Evolutionary conservation across 257 asterid species (phyloP).

Genomic region (Perilla frutescens): DNA sequence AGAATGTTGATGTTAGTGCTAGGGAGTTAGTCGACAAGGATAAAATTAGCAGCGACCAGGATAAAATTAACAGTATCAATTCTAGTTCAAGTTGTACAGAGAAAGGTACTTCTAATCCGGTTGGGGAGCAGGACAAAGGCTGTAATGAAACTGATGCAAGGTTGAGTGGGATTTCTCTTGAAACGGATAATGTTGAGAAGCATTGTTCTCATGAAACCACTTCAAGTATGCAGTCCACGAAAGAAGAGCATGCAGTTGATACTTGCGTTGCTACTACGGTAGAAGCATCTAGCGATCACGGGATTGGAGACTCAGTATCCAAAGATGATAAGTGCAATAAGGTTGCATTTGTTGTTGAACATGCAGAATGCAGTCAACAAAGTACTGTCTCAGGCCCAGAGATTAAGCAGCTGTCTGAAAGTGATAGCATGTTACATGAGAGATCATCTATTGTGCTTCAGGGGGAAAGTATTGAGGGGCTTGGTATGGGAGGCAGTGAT

Average conservation of each 20-base stretch:
- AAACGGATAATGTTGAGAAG: conserved; percentile 37
- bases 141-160: conserved; percentile 35
- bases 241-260: conserved; percentile 53
- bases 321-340: conserved; percentile 41
- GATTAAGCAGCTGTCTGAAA: conserved; percentile 42
- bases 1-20: conserved; percentile 38
- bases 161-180: conserved; percentile 39
- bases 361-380: conserved; percentile 38
- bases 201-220: conserved; percentile 40
- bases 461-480: conserved; percentile 42
- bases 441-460: conserved; percentile 38
- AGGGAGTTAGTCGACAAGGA: conserved; percentile 45
- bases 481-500: conserved; percentile 25
- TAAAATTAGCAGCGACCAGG: conserved; percentile 44
- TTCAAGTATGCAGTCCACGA: conserved; percentile 44
- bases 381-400: conserved; percentile 36
- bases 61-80: conserved; percentile 38
- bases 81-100: conserved; percentile 40
- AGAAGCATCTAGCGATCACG: conserved; percentile 36
- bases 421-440: conserved; percentile 38
- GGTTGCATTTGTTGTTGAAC: conserved; percentile 45
- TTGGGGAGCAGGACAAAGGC: conserved; percentile 42
- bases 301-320: conserved; percentile 40
- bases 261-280: conserved; percentile 28
- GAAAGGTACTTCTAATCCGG: conserved; percentile 35